A percentile compares a stretch with the other conserved stretches of the same genome.
These are phyloP conservation scores for Ophiostoma ulmi DNA, from an alignment of 2,329 filamentous ascomycete species.

Conservation along the genomic window DNA sequence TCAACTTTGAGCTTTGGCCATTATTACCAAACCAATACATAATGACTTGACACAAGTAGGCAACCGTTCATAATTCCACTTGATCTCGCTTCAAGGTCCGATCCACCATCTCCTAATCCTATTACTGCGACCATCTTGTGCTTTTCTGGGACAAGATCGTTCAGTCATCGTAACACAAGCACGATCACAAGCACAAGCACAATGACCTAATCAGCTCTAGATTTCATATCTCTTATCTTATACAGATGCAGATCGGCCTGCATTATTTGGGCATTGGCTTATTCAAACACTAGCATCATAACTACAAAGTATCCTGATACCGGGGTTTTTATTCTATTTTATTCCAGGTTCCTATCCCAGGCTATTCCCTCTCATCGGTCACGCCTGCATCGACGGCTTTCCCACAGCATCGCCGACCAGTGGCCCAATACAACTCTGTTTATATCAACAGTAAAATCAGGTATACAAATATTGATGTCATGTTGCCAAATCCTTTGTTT, in stretches of 20 bases:
- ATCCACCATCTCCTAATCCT: conserved; percentile 5
- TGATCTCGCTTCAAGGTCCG: conserved; percentile 6
- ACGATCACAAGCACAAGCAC: background rate
- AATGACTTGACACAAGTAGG: background rate
- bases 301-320: too few relatives aligned
- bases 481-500: background rate
- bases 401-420: conserved; percentile 5
- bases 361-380: background rate
- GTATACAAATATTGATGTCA: background rate
- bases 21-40: too few relatives aligned
- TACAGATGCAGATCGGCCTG: background rate
- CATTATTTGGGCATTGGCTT: conserved; percentile 3
- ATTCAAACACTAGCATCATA: too few relatives aligned
- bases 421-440: background rate
- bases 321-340: background rate
- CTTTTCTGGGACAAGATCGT: conserved; percentile 8
- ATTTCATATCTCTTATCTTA: conserved; percentile 1
- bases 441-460: background rate
- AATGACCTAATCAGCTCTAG: background rate
- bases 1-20: too few relatives aligned
- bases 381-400: background rate
- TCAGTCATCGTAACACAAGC: background rate
- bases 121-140: conserved; percentile 2
- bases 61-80: conserved; percentile 6
- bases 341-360: background rate